Evolutionary conservation across 1,139 yeast genomes (phyloP), one percentile per base, ranked within the genome.

Genomic region (Pichia sp.): DNA sequence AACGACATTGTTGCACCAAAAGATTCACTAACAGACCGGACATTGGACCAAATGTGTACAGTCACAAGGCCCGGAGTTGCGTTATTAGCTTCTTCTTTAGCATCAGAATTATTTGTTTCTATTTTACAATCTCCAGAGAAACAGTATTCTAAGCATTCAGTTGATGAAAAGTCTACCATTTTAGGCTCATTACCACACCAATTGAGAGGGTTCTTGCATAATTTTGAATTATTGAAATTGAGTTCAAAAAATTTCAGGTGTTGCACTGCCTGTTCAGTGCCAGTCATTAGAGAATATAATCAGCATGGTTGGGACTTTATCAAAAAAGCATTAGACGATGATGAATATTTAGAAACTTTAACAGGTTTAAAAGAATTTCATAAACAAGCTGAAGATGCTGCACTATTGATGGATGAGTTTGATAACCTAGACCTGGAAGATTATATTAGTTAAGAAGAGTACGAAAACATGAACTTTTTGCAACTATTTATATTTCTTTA

Each of bases 41-140:
- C 97, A 0, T 68, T 92, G 52, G 99, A 92, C 66, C 97, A 92
- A 64, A 92, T 92, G 97, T 92, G 99, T 63, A 92, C 98, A 0
- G 98, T 92, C 1, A 92, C 98, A 0, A 71, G 98, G 41, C 98
- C 99, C 0, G 98, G 99, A 0, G 90, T 85, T 0, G 96, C 98
- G 0, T 69, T 85, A 59, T 69, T 88, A 66, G 97, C 98, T 0
- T 77, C 96, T 0, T 80, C 97, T 0, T 69, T 82, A 40, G 96
- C 96, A 0, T 95, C 88, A 0, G 98, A 92, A 62, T 68, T 94
- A 13, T 64, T 87, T 54, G 85, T 87, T 0, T 80, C 95, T 0
- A 57, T 86, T 0, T 61, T 88, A 41, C 97, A 92, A 62, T 85
- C 82, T 56, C 79, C 80, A 0, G 61, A 68, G 4, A 69, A 69